phyloP scores from a whole-genome alignment of 176 grass and related monocot species.

The Ampelocalamus luodianensis region DNA sequence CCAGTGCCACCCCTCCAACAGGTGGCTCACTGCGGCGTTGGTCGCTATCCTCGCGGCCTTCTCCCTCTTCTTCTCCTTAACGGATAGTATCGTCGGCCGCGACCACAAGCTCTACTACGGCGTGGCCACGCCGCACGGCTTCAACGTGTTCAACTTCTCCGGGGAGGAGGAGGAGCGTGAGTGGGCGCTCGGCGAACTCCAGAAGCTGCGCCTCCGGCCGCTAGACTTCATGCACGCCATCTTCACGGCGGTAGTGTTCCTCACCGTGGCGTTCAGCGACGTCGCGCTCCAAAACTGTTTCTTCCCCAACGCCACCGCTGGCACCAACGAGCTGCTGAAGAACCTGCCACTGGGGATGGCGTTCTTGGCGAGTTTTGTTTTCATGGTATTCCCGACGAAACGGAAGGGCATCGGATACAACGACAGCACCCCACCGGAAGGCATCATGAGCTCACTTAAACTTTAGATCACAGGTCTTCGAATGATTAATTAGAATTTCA shows the following conservation, averaged over 20 bases:
- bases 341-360: constrained; percentile 43
- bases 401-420: constrained; percentile 43
- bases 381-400: constrained; percentile 45
- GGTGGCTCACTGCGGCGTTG: constrained; percentile 32
- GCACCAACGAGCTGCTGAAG: constrained; percentile 27
- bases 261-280: constrained; percentile 51
- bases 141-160: constrained; percentile 48
- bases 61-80: constrained; percentile 42
- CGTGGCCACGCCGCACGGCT: constrained; percentile 34
- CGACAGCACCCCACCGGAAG: neutral
- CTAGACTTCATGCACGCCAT: constrained; percentile 49
- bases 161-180: neutral
- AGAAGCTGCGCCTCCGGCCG: constrained; percentile 8
- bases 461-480: neutral
- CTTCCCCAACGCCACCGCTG: neutral
- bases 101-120: constrained; percentile 64
- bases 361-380: constrained; percentile 44
- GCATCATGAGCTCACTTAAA: neutral
- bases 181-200: neutral
- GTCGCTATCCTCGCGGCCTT: constrained; percentile 2
- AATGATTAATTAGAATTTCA: neutral
- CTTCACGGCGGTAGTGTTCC: constrained; percentile 46
- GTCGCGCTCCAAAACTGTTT: constrained; percentile 37
- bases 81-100: constrained; percentile 44
- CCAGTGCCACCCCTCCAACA: constrained; percentile 29